phyloP scores from a whole-genome alignment of 2,329 filamentous ascomycete species.

The Fusarium palustre region DNA sequence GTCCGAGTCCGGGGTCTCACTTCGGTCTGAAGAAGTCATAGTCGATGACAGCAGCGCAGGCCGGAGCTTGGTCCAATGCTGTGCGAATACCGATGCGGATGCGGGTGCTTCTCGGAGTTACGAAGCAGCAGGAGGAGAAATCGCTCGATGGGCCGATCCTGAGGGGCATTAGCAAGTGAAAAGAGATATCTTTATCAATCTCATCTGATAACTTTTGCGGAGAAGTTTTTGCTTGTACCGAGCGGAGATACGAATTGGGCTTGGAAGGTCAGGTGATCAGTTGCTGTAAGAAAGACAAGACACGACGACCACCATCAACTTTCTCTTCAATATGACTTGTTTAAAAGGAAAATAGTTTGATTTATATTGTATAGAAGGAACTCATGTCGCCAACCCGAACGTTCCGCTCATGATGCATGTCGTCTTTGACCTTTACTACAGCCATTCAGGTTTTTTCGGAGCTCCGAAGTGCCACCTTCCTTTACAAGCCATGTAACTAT shows the following conservation, averaged over 20 bases:
- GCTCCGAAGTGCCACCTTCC: background rate
- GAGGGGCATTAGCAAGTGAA: slow-evolving; percentile 47
- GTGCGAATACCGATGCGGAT: slow-evolving; percentile 38
- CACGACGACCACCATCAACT: background rate
- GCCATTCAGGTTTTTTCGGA: background rate
- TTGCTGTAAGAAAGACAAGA: background rate
- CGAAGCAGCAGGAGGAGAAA: slow-evolving; percentile 47
- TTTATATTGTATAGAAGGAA: background rate
- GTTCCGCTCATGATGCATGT: background rate
- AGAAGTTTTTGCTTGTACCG: slow-evolving; percentile 48
- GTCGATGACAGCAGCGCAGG: slow-evolving; percentile 17
- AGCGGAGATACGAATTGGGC: slow-evolving; percentile 50
- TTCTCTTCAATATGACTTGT: background rate
- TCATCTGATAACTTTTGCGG: slow-evolving; percentile 53
- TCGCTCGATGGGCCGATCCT: slow-evolving; percentile 28
- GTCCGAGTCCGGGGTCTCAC: slow-evolving; percentile 56
- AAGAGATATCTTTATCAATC: slow-evolving; percentile 56
- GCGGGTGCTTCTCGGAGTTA: slow-evolving; percentile 51
- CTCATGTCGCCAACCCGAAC: background rate
- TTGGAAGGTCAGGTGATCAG: slow-evolving; percentile 17
- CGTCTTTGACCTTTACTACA: background rate
- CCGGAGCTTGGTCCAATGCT: slow-evolving; percentile 32
- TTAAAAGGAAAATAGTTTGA: background rate
- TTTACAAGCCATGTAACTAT: background rate
- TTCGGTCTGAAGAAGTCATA: slow-evolving; percentile 51